Base-by-base conservation (phyloP, 2,329 filamentous ascomycete species). In the Claviceps africana region DNA sequence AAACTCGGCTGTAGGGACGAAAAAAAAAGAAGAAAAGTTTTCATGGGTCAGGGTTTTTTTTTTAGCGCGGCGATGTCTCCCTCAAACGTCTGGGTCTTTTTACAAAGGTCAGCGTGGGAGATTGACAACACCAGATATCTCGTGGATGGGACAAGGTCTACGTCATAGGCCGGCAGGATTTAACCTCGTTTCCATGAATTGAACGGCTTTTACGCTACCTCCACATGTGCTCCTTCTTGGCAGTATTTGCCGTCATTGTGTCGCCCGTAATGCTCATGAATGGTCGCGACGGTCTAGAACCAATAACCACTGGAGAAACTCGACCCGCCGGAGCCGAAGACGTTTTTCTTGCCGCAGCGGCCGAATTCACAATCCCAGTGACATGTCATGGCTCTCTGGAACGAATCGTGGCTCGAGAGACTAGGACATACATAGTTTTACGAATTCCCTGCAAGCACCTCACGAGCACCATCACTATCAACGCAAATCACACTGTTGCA, bases 121-220 rank as follows among this genome's bases (percentile, higher is more conserved):
- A 61, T n/a, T 37, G 35, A 5, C 35, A 37, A 37, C 63, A 63
- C 59, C 10, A 15, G 58, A 58, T 53, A 58, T 58, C 57, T 61
- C 60, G 61, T 61, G 61, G 61, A 58, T 62, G 59, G 61, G 56
- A 15, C 58, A 60, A 52, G 48, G 60, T 58, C 59, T 59, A 56
- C 46, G n/a, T 59, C 55, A 15, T 58, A 58, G 58, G 57, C 56
- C 53, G 59, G 54, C 58, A 57, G 58, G 53, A 45, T 63, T 61
- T 55, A 59, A 33, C 17, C 59, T 61, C 56, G 40, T 59, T 53
- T 59, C 37, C 57, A 61, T 64, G 62, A 58, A 63, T 59, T 59
- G 60, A 54, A 61, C 56, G 58, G 61, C 61, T 62, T 50, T 52
- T 54, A 55, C 57, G 57, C 22, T 64, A 61, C 64, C 55, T 56